Conservation (phyloP, 352 stramenopile genomes). For the Plasmopara viticola region DNA sequence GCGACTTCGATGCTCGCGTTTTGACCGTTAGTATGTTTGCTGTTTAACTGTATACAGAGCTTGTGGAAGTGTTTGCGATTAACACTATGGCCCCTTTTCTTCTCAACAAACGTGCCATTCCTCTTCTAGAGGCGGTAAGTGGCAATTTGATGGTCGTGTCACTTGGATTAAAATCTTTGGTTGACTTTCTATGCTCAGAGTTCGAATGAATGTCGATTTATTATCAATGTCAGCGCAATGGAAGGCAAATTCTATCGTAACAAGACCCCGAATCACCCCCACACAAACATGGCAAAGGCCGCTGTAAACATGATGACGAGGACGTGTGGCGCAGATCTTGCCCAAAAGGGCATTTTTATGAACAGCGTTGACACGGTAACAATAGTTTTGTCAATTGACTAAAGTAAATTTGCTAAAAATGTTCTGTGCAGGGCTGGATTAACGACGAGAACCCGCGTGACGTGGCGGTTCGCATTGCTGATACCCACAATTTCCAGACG, state of each 20-base stretch:
- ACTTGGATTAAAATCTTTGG: conserved; percentile 6
- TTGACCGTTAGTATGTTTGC: conserved; percentile 1
- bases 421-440: conserved; percentile 74
- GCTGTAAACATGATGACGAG: conserved; percentile 95
- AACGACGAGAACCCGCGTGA: conserved; percentile 96
- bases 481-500: conserved; percentile 93
- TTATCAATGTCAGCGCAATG: conserved; percentile 95
- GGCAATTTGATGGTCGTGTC: neutral
- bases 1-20: neutral
- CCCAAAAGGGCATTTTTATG: conserved; percentile 89
- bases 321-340: conserved; percentile 87
- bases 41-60: conserved; percentile 30
- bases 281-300: conserved; percentile 97
- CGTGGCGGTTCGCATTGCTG: conserved; percentile 82
- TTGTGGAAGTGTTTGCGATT: conserved; percentile 84
- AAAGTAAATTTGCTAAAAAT: neutral
- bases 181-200: conserved; percentile 24
- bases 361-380: conserved; percentile 90
- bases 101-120: conserved; percentile 82
- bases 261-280: conserved; percentile 91
- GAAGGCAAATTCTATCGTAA: conserved; percentile 95
- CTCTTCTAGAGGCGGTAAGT: conserved; percentile 51
- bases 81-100: conserved; percentile 94
- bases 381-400: neutral
- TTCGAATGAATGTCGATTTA: conserved; percentile 48